Evolutionary conservation across 2,329 filamentous ascomycete species (phyloP).

Genomic region (Fusarium heterosporum): DNA sequence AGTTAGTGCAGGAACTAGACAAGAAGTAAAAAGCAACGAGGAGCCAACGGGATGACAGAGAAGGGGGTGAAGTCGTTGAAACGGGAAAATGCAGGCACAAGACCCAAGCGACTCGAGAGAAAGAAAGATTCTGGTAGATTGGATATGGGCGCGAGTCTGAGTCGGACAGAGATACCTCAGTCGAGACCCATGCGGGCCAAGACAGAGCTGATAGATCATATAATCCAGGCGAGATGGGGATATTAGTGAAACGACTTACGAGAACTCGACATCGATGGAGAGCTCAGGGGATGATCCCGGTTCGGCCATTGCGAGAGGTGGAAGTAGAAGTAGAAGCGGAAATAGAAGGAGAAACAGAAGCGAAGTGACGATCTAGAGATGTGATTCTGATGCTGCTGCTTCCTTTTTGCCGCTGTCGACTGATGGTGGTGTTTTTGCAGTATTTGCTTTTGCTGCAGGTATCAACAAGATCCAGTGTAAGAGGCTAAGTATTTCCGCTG

Average conservation of each 20-base stretch:
- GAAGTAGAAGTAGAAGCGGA: constrained; percentile 2
- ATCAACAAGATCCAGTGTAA: constrained; percentile 3
- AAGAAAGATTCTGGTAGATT: constrained; percentile 14
- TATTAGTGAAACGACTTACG: constrained; percentile 53
- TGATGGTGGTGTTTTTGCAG: not conserved
- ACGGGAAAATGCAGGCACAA: constrained; percentile 33
- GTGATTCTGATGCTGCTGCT: not conserved
- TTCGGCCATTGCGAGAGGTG: constrained; percentile 31
- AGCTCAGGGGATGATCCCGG: constrained; percentile 53
- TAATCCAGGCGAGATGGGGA: constrained; percentile 31
- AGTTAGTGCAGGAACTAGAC: constrained; percentile 32
- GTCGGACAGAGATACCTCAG: not conserved
- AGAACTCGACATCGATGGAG: constrained; percentile 78
- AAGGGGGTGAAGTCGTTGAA: constrained; percentile 9
- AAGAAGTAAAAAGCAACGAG: constrained; percentile 22
- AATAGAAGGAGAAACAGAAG: constrained; percentile 2
- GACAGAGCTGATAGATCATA: constrained; percentile 44
- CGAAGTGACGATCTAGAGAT: constrained; percentile 10
- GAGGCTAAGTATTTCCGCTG: constrained; percentile 5
- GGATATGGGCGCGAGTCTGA: constrained; percentile 14
- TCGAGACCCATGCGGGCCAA: constrained; percentile 21
- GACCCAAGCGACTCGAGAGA: constrained; percentile 14
- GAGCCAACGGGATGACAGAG: constrained; percentile 15
- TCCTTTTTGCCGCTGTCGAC: constrained; percentile 3
- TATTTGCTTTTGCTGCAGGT: constrained; percentile 34